phyloP scores from a whole-genome alignment of 495 filamentous ascomycete species.

The Cairneyella variabilis region DNA sequence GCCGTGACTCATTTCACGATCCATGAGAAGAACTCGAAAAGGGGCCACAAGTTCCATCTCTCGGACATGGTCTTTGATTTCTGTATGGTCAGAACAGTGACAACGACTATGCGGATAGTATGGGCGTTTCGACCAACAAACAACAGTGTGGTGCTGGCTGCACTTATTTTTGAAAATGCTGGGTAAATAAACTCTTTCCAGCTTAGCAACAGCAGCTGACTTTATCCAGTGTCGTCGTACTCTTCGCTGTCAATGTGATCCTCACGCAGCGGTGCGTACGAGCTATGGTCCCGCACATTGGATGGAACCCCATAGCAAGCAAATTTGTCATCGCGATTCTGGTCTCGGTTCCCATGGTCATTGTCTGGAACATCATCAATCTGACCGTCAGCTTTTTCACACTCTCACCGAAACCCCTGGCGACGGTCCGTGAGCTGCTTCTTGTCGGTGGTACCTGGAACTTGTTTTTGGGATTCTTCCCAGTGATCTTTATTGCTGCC shows the following conservation, averaged over 20 bases:
- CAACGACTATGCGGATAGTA: constrained; percentile 48
- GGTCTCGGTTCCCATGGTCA: constrained; percentile 48
- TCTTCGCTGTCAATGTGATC: constrained; percentile 76
- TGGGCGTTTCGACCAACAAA: constrained; percentile 41
- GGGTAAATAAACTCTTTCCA: constrained; percentile 56
- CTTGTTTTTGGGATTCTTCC: constrained; percentile 64
- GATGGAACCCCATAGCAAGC: constrained; percentile 54
- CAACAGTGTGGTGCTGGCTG: constrained; percentile 58
- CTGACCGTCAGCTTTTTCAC: constrained; percentile 54
- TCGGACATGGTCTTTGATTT: constrained; percentile 63
- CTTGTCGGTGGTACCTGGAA: constrained; percentile 62
- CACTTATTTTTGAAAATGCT: constrained; percentile 32
- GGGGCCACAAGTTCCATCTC: constrained; percentile 58
- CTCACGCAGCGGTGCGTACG: constrained; percentile 73
- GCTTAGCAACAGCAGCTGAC: constrained; percentile 44
- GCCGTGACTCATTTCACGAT: constrained; percentile 62
- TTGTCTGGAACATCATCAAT: constrained; percentile 65
- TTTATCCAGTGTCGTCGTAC: constrained; percentile 65
- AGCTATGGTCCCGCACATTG: constrained; percentile 65
- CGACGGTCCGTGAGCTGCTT: constrained; percentile 51
- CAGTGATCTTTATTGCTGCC: constrained; percentile 55
- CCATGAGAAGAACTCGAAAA: constrained; percentile 51
- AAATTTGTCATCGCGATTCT: constrained; percentile 53
- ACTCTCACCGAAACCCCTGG: constrained; percentile 46
- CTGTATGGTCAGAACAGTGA: constrained; percentile 45